Base-by-base conservation (phyloP, 2,329 filamentous ascomycete genomes). In the Aspergillus novofumigatus region DNA sequence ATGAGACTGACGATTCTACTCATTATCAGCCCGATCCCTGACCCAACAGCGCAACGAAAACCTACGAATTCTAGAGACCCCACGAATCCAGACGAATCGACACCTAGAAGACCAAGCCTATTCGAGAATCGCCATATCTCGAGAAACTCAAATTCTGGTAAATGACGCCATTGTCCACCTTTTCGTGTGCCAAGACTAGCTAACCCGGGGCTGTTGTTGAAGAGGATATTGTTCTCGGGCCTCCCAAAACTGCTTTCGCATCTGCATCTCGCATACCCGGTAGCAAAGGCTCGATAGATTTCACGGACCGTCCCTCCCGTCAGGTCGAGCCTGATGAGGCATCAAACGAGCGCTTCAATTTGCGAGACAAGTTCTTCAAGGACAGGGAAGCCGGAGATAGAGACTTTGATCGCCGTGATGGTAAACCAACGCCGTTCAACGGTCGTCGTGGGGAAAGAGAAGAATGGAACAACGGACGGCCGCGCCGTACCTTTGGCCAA, bases 171-270 rank as follows among this genome's bases (percentile, higher is more conserved):
- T 51, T 59, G 44, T 50, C 52, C 50, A 51, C 38, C 26, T 25
- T 26, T 49, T 47, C 26, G 32, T 35, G 17, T 25, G 26, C 17
- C 32, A 28, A 55, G 28, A 38, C 42, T 57, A 49, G 54, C 65
- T 69, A 57, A 68, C 57, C 14, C 20, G n/a, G 10, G 57, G 28
- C 45, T 29, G 57, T 65, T 65, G 48, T 35, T 50, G 78, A 84
- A 67, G 92, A 96, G 66, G 91, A 95, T 62, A 89, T 95, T 57
- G 83, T 94, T 57, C 88, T 96, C 57, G 92, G 90, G 14, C 92
- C 92, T 21, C 90, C 92, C 1, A 90, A 90, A 72, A 90, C 86
- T 49, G 85, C 86, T 48, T 96, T 97, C 73, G 85, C 90, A 53
- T 95, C 92, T 1, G 83, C 88, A 23, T 90, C 89, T 57, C 81